Conservation (phyloP, 495 filamentous ascomycete genomes). For the Hyaloscypha bicolor region DNA sequence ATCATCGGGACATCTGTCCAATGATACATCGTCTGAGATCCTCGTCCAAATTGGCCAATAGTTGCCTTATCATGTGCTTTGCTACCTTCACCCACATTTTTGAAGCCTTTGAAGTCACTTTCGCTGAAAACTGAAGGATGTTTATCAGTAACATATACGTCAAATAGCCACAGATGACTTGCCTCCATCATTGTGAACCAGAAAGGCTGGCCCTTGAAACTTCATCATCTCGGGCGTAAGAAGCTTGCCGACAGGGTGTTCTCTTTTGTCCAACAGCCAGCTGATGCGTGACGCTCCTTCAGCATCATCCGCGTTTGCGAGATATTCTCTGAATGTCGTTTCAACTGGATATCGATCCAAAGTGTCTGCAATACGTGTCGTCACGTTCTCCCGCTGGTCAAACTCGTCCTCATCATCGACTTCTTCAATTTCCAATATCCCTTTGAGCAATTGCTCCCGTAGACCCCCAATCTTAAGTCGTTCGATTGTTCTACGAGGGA, state of each 20-base stretch:
- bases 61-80: slow-evolving; percentile 37
- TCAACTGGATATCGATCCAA: slow-evolving; percentile 40
- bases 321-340: slow-evolving; percentile 46
- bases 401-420: slow-evolving; percentile 45
- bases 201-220: slow-evolving; percentile 42
- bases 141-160: not conserved
- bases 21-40: slow-evolving; percentile 49
- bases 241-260: slow-evolving; percentile 20
- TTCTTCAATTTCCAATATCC: slow-evolving; percentile 32
- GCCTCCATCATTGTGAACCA: slow-evolving; percentile 43
- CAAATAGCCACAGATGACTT: slow-evolving; percentile 11
- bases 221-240: slow-evolving; percentile 33
- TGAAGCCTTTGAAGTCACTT: slow-evolving; percentile 42
- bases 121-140: slow-evolving; percentile 34
- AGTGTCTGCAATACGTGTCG: slow-evolving; percentile 41
- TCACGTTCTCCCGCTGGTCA: slow-evolving; percentile 39
- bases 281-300: slow-evolving; percentile 36
- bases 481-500: slow-evolving; percentile 30
- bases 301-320: slow-evolving; percentile 48
- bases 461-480: slow-evolving; percentile 31
- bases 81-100: slow-evolving; percentile 44
- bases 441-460: slow-evolving; percentile 33
- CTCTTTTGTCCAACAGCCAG: slow-evolving; percentile 41
- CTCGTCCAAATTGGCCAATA: slow-evolving; percentile 47
- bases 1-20: slow-evolving; percentile 48